Conservation (phyloP, 768 basidiomycete genomes). For the Phanerochaete carnosa region DNA sequence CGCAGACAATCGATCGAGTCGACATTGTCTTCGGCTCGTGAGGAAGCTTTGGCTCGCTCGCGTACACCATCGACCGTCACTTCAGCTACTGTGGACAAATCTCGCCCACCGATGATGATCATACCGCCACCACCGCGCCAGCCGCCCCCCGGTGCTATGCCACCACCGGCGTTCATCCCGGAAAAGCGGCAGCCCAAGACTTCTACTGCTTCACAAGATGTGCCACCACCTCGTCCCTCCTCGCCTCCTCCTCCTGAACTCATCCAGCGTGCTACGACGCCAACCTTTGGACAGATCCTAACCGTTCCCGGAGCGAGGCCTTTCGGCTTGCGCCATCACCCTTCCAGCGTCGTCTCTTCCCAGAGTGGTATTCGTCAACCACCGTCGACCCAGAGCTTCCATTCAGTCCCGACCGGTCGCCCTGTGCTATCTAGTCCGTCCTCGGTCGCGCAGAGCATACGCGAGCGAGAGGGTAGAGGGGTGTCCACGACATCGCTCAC, state of each 20-base stretch:
- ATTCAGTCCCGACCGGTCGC: conserved; percentile 61
- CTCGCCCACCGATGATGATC: conserved; percentile 81
- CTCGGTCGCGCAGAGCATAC: conserved; percentile 46
- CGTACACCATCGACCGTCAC: conserved; percentile 59
- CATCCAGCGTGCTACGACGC: conserved; percentile 87
- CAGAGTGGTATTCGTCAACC: conserved; percentile 63
- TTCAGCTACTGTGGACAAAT: conserved; percentile 58
- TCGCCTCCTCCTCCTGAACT: conserved; percentile 94
- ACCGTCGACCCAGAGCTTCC: conserved; percentile 81
- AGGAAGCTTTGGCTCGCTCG: conserved; percentile 48
- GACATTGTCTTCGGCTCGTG: conserved; percentile 48
- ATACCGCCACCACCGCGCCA: conserved; percentile 75
- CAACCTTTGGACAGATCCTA: conserved; percentile 66
- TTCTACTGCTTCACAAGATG: conserved; percentile 47
- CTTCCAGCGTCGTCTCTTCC: conserved; percentile 74
- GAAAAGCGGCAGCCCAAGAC: conserved; percentile 51
- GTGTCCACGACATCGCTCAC: conserved; percentile 68
- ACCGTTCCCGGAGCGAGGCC: conserved; percentile 47
- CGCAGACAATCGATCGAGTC: conserved; percentile 74
- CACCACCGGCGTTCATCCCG: conserved; percentile 73
- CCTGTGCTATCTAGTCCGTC: conserved; percentile 43
- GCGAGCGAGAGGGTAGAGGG: conserved; percentile 52
- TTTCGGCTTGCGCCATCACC: conserved; percentile 54
- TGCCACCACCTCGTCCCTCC: conserved; percentile 81
- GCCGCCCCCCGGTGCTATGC: conserved; percentile 69